phyloP scores from a whole-genome alignment of 2,329 filamentous ascomycete species.

The Ceratocystis diversiconidia region DNA sequence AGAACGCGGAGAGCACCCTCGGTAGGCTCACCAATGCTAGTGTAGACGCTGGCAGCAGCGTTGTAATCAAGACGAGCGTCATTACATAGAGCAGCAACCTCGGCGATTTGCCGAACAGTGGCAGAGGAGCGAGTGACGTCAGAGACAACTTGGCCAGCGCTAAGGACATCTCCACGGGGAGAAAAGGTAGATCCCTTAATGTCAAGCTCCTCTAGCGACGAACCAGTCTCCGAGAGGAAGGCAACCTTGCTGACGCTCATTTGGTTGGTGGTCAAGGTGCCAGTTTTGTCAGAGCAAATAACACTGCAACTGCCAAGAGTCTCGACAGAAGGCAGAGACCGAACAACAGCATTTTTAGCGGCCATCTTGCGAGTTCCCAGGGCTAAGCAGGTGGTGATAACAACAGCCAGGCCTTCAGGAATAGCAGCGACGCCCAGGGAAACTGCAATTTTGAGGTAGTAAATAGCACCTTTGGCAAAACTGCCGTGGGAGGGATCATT shows the following conservation, averaged over 20 bases:
- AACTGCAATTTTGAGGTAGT: constrained; percentile 98
- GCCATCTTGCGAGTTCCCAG: constrained; percentile 98
- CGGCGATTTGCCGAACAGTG: constrained; percentile 65
- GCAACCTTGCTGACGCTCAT: constrained; percentile 97
- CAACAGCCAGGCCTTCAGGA: constrained; percentile 89
- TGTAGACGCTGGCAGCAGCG: constrained; percentile 55
- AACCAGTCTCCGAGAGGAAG: constrained; percentile 60
- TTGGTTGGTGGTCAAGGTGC: constrained; percentile 94
- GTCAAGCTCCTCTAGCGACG: constrained; percentile 67
- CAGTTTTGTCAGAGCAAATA: constrained; percentile 98
- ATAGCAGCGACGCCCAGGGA: constrained; percentile 96
- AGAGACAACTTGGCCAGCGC: constrained; percentile 51
- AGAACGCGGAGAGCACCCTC: constrained; percentile 84
- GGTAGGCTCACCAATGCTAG: constrained; percentile 83
- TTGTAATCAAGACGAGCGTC: constrained; percentile 76
- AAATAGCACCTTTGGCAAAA: constrained; percentile 95
- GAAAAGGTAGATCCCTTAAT: constrained; percentile 89
- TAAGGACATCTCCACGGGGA: constrained; percentile 60
- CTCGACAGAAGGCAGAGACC: constrained; percentile 91
- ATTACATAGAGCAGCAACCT: constrained; percentile 70
- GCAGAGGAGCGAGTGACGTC: constrained; percentile 57
- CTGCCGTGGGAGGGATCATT: constrained; percentile 83
- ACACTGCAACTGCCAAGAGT: constrained; percentile 98
- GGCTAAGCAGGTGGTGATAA: constrained; percentile 96
- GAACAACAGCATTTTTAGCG: constrained; percentile 91